Percentiles rank a stretch among this genome's conserved stretches.
These are phyloP conservation scores for Rostrohypoxylon terebratum DNA, from an alignment of 495 filamentous ascomycete genomes.

Conservation along the genomic window DNA sequence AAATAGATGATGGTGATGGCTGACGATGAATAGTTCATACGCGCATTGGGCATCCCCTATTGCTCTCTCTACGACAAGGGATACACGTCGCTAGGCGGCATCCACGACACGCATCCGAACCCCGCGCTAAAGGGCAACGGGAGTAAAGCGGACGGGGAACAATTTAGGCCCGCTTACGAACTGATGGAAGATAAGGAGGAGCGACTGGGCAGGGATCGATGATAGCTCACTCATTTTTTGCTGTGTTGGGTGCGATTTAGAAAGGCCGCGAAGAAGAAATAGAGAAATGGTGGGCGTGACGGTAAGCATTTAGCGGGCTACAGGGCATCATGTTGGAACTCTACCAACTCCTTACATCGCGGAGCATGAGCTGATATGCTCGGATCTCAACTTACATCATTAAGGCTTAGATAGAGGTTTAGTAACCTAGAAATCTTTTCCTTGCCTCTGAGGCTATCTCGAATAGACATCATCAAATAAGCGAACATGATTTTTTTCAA, in stretches of 20 bases:
- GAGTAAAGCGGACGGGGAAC: slow-evolving; percentile 43
- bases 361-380: background rate
- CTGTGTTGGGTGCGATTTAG: background rate
- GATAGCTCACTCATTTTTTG: background rate
- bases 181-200: slow-evolving; percentile 86
- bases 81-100: slow-evolving; percentile 89
- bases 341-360: background rate
- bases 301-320: slow-evolving; percentile 8
- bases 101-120: slow-evolving; percentile 90
- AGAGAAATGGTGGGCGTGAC: background rate
- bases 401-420: slow-evolving; percentile 1
- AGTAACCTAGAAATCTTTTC: slow-evolving; percentile 1
- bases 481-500: too few species aligned
- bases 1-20: background rate
- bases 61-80: slow-evolving; percentile 86
- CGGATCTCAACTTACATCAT: background rate
- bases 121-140: slow-evolving; percentile 68
- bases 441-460: background rate
- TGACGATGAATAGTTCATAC: slow-evolving; percentile 72
- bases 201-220: slow-evolving; percentile 79
- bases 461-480: background rate
- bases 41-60: slow-evolving; percentile 79
- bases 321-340: background rate
- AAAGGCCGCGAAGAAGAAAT: background rate
- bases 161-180: slow-evolving; percentile 87